Conservation (phyloP, 2,329 filamentous ascomycete species). For the Colletotrichum cuscutae region DNA sequence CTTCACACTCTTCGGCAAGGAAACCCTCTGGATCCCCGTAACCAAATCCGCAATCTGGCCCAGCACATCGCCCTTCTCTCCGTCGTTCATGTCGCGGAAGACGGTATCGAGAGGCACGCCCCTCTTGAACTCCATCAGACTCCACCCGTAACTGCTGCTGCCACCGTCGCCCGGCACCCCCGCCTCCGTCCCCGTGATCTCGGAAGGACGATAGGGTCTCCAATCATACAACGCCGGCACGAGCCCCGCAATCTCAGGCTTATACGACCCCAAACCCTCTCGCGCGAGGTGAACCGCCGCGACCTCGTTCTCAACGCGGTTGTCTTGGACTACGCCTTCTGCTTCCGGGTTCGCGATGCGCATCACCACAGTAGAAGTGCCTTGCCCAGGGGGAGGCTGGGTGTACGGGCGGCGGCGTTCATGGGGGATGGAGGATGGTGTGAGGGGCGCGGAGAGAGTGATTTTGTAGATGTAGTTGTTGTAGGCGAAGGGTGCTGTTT, state of each 20-base stretch:
- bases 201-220: conserved; percentile 5
- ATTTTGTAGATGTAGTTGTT: conserved; percentile 39
- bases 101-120: conserved; percentile 38
- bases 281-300: conserved; percentile 37
- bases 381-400: not conserved
- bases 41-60: conserved; percentile 39
- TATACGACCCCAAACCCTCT: conserved; percentile 13
- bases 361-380: conserved; percentile 26
- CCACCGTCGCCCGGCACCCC: too few species aligned
- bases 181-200: not conserved
- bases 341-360: conserved; percentile 33
- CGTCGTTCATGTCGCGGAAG: conserved; percentile 28
- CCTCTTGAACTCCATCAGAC: conserved; percentile 38
- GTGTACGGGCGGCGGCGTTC: conserved; percentile 17
- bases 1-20: conserved; percentile 33
- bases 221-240: conserved; percentile 41
- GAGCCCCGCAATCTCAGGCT: conserved; percentile 9
- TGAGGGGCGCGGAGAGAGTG: conserved; percentile 9
- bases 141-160: conserved; percentile 37
- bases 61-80: conserved; percentile 32
- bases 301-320: conserved; percentile 43
- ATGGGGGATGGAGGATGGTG: not conserved
- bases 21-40: conserved; percentile 32
- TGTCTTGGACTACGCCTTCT: not conserved
- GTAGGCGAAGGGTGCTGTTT: conserved; percentile 6